Evolutionary conservation across 208 protist species (phyloP), one percentile per base, ranked within the genome.

Genomic region (Acanthamoeba healyi): DNA sequence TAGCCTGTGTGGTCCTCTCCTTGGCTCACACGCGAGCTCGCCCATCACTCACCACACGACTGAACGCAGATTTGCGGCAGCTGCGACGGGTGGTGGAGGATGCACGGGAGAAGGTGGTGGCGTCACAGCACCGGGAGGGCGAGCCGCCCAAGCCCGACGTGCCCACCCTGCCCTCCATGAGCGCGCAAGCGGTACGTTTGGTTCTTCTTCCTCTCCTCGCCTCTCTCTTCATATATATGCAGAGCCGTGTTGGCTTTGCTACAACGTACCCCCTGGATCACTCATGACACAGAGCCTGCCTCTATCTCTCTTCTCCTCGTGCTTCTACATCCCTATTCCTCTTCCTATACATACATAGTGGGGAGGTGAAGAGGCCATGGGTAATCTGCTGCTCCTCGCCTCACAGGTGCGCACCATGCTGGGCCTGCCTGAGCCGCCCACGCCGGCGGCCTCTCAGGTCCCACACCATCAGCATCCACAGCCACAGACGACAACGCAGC

Each of bases 381-480:
- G 67, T 77, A 77, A 77, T 77, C 38, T 77, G 67, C 67, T 77
- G 36, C 67, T 46, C 36, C 38, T 77, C 46, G 67, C 67, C 67
- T 77, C 67, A 17, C 67, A 77, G 67, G 36, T 77, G 67, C 67
- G 67, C 67, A 22, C 22, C 36, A 26, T 77, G 19, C 36, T 77
- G 34, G 19, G 19, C 36, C 67, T 77, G 2, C 36, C 67, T 7
- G 34, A 77, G 32, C 67, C 67, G 17, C 36, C 67, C 14, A 36
- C 4, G 4, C 2, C 67, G 0, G 34, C 67, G 7, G 17, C 38
- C 77, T 34, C 42, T 0, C 65, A 34, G 34, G 29, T 29, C 29
- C 29, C 34, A 74, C 29, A 42, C 54, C 54, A 14, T 61, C 54
- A 26, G 14, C 54, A 14, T 14, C 54, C 54, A 14, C 22, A 14